These are phyloP conservation scores for Actinomucor elegans DNA, from an alignment of 371 early-diverging fungal species.

Conservation along the genomic window DNA sequence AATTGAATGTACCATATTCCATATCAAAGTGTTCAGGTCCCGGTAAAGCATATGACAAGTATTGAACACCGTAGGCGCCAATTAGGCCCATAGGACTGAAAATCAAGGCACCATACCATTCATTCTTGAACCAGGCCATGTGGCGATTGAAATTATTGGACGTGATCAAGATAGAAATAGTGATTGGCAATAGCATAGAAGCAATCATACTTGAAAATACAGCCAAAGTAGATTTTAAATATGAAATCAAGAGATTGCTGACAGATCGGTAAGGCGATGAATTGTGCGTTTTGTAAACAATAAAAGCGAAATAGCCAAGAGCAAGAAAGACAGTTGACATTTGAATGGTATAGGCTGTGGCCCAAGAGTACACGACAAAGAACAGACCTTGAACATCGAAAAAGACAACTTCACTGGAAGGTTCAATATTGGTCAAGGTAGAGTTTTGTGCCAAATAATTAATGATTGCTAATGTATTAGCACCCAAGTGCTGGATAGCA, in stretches of 20 bases:
- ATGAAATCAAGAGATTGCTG: slow-evolving; percentile 24
- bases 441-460: slow-evolving; percentile 56
- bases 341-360: slow-evolving; percentile 53
- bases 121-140: slow-evolving; percentile 69
- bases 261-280: slow-evolving; percentile 45
- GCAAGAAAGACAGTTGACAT: slow-evolving; percentile 29
- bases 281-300: slow-evolving; percentile 28
- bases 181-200: slow-evolving; percentile 44
- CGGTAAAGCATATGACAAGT: slow-evolving; percentile 27
- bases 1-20: slow-evolving; percentile 43
- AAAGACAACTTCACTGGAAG: slow-evolving; percentile 60
- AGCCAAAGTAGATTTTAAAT: slow-evolving; percentile 32
- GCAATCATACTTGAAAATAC: slow-evolving; percentile 45
- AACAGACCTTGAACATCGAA: slow-evolving; percentile 63
- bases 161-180: slow-evolving; percentile 42
- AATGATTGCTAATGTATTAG: slow-evolving; percentile 62
- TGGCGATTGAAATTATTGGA: slow-evolving; percentile 38
- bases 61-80: slow-evolving; percentile 52
- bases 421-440: slow-evolving; percentile 46
- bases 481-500: slow-evolving; percentile 72
- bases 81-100: slow-evolving; percentile 54
- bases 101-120: slow-evolving; percentile 58
- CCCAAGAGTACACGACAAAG: slow-evolving; percentile 65
- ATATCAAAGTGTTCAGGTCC: slow-evolving; percentile 43
- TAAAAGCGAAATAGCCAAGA: slow-evolving; percentile 27